Base-by-base conservation (phyloP, 164 flowering plant genomes). In the Saururus chinensis region DNA sequence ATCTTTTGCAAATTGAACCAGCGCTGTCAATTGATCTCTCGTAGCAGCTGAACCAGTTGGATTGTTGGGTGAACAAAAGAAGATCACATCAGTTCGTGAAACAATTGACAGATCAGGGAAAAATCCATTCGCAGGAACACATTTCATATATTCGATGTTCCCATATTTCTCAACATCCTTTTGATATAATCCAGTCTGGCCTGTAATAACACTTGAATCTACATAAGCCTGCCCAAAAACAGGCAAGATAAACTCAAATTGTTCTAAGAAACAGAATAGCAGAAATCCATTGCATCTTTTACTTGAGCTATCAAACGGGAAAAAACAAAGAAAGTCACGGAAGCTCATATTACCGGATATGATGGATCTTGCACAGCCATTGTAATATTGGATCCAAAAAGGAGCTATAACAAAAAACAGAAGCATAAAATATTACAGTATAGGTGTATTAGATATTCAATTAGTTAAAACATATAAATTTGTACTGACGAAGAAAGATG, bases 291-390 rank as follows among this genome's bases (percentile, higher is more conserved):
- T 12, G 14, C 49, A 2, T 45, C 16, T 45, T 45, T 10, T 17
- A 45, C 49, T 45, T 12, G 17, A 45, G 17, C 49, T 17, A 12
- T 12, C 17, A 12, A 45, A 3, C 14, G 12, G 12, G 45, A 41
- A 41, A 17, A 17, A 12, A 12, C 49, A 45, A 17, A 45, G 49
- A 42, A 42, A 45, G 49, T 12, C 11, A 45, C 37, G 2, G 37
- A 30, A 30, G 37, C 37, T 30, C 37, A 30, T 20, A 53, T 57
- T 83, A 93, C 99, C 82, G 96, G 99, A 68, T 87, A 93, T 59
- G 99, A 84, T 60, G 99, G 97, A 57, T 93, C 97, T 78, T 93
- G 99, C 56, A 87, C 95, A 53, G 96, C 97, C 62, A 90, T 87
- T 22, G 81, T 82, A 60, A 84, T 85, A 57, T 81, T 70, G 35